Percentiles rank a stretch among this genome's conserved stretches.
phyloP scores from a whole-genome alignment of 1,284 basidiomycete species.

The Flammula alnicola region DNA sequence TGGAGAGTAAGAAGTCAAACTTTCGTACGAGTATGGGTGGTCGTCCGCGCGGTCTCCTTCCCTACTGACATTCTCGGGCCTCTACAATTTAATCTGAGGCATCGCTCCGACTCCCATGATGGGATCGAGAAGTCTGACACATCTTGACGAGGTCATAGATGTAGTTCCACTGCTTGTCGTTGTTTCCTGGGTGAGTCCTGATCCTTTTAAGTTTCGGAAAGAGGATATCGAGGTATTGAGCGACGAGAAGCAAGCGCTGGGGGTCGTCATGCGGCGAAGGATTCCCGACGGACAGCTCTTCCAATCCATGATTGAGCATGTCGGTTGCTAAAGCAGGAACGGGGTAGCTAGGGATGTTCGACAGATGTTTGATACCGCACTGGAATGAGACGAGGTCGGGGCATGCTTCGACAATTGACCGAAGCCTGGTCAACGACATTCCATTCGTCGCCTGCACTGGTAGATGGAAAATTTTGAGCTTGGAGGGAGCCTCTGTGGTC shows the following conservation, averaged over 20 bases:
- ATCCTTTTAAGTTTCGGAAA: conserved; percentile 17
- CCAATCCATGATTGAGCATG: too few species aligned
- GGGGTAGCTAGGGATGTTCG: background rate
- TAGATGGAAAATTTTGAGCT: conserved; percentile 14
- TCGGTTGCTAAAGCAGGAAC: background rate
- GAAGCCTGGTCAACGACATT: conserved; percentile 7
- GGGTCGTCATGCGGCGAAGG: background rate
- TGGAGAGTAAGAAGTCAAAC: too few species aligned
- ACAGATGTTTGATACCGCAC: conserved; percentile 8
- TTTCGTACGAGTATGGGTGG: too few species aligned
- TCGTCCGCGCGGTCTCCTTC: too few species aligned
- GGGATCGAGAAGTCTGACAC: conserved; percentile 1
- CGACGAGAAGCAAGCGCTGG: background rate
- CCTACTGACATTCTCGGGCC: too few species aligned
- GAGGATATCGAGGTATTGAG: conserved; percentile 11
- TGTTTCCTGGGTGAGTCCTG: background rate
- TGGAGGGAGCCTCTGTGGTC: background rate
- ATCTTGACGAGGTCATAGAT: conserved; percentile 7
- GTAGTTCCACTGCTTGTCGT: conserved; percentile 10
- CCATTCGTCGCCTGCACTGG: conserved; percentile 1
- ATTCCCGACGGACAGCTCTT: conserved; percentile 6
- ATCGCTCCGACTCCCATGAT: too few species aligned
- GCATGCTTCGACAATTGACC: conserved; percentile 7
- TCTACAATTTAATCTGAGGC: too few species aligned
- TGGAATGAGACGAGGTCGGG: conserved; percentile 14